These are phyloP conservation scores for Arthroderma sp. DNA, from an alignment of 2,329 filamentous ascomycete species.

Conservation along the genomic window DNA sequence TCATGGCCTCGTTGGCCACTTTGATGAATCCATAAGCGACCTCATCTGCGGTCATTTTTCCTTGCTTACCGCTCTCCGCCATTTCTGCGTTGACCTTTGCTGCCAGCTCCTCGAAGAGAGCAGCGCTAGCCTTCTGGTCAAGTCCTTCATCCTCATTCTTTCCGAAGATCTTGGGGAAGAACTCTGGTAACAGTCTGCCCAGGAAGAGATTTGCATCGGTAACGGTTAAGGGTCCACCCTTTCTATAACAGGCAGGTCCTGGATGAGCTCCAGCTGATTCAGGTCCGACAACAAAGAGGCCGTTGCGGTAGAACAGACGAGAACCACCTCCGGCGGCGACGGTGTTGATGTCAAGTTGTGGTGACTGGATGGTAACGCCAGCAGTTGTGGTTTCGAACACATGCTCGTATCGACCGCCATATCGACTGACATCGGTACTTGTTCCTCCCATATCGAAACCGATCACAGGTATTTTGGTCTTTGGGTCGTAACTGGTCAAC, in stretches of 20 bases:
- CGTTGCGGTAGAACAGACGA: conserved; percentile 47
- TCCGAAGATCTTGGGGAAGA: conserved; percentile 89
- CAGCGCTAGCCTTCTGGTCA: conserved; percentile 58
- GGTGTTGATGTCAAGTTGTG: conserved; percentile 82
- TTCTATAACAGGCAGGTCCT: conserved; percentile 81
- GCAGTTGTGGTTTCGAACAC: conserved; percentile 87
- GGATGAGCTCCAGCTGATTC: conserved; percentile 83
- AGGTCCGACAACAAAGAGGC: conserved; percentile 78
- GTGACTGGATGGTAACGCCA: conserved; percentile 78
- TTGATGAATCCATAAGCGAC: conserved; percentile 82
- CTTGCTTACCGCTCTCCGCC: conserved; percentile 39
- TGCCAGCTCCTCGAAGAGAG: conserved; percentile 60
- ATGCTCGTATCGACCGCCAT: conserved; percentile 76
- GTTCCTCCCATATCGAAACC: conserved; percentile 93
- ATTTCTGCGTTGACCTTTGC: conserved; percentile 64
- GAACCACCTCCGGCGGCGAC: conserved; percentile 80
- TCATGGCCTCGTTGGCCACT: conserved; percentile 87
- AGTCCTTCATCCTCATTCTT: conserved; percentile 68
- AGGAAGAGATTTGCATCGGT: conserved; percentile 85
- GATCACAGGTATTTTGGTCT: conserved; percentile 69
- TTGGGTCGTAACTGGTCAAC: conserved; percentile 70
- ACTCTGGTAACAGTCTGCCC: conserved; percentile 70
- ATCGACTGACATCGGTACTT: conserved; percentile 77
- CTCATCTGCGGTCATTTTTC: conserved; percentile 60
- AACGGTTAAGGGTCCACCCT: conserved; percentile 80